Conservation (phyloP, 345 rosid species). For the Boechera stricta region DNA sequence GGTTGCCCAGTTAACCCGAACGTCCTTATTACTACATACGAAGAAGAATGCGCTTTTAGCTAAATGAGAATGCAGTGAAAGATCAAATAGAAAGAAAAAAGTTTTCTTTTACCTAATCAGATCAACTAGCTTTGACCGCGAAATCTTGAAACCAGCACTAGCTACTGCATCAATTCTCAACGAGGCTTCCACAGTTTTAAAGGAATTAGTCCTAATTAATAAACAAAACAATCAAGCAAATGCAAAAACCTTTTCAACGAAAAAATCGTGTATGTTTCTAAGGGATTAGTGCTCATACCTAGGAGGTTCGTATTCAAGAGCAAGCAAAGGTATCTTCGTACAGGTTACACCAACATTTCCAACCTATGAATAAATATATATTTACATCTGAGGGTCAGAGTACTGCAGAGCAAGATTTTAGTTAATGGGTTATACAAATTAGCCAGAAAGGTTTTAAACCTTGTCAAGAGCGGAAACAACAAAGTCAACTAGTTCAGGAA, state of each 20-base stretch:
- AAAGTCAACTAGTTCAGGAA: conserved; percentile 88
- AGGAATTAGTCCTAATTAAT: conserved; percentile 69
- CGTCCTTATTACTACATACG: conserved; percentile 64
- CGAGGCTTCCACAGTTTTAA: conserved; percentile 84
- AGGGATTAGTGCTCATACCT: conserved; percentile 49
- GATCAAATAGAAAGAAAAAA: background rate
- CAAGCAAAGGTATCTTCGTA: conserved; percentile 75
- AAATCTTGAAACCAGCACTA: conserved; percentile 97
- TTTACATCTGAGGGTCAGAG: conserved; percentile 20
- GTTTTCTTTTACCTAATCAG: conserved; percentile 63
- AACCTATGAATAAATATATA: conserved; percentile 55
- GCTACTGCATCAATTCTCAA: conserved; percentile 92
- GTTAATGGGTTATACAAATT: background rate
- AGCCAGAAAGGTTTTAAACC: conserved; percentile 47
- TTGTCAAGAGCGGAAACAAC: conserved; percentile 76
- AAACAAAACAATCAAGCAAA: background rate
- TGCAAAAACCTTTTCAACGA: background rate
- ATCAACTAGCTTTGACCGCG: conserved; percentile 80
- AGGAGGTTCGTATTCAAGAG: conserved; percentile 87
- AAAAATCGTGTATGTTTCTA: background rate
- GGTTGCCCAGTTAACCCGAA: conserved; percentile 83
- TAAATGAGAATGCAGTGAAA: conserved; percentile 18
- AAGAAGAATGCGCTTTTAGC: background rate
- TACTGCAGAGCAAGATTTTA: conserved; percentile 6
- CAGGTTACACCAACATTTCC: conserved; percentile 87